A percentile compares a stretch with the other conserved stretches of the same genome.
Conservation (phyloP, 129 eudicot species). For the Helianthus tuberosus region DNA sequence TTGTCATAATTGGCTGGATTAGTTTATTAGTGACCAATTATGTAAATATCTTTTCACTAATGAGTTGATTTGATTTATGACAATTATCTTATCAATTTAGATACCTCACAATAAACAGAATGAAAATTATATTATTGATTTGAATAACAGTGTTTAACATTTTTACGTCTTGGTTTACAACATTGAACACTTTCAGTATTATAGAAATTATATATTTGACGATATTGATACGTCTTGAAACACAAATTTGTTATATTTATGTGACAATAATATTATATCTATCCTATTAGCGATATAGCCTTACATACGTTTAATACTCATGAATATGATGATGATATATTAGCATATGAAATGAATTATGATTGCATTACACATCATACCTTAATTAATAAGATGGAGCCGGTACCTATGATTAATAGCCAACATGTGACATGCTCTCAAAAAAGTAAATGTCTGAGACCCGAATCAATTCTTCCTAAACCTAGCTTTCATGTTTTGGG, state of each 20-base stretch:
- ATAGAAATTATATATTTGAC: too few relatives aligned
- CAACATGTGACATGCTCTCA: slow-evolving; percentile 54
- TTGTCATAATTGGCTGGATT: slow-evolving; percentile 26
- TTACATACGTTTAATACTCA: slow-evolving; percentile 1
- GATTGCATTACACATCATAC: slow-evolving; percentile 12
- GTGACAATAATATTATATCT: background rate
- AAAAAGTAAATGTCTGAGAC: slow-evolving; percentile 35
- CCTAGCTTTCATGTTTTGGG: slow-evolving; percentile 45
- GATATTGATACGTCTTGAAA: too few relatives aligned
- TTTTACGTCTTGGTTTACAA: too few relatives aligned
- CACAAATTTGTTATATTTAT: too few relatives aligned
- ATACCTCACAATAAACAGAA: background rate
- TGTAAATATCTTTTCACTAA: slow-evolving; percentile 7
- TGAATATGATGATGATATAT: slow-evolving; percentile 1
- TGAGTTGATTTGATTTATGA: slow-evolving; percentile 27
- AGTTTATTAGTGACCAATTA: slow-evolving; percentile 20
- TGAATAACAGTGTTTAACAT: too few relatives aligned
- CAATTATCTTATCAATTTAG: slow-evolving; percentile 6
- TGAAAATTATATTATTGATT: background rate
- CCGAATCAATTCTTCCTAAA: slow-evolving; percentile 33
- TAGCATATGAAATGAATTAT: background rate
- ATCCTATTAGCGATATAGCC: background rate
- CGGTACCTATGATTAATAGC: slow-evolving; percentile 33
- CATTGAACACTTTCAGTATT: too few relatives aligned
- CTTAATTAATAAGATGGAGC: slow-evolving; percentile 34